These are phyloP conservation scores for Inonotus hispidus DNA, from an alignment of 1,284 basidiomycete species.

Conservation along the genomic window DNA sequence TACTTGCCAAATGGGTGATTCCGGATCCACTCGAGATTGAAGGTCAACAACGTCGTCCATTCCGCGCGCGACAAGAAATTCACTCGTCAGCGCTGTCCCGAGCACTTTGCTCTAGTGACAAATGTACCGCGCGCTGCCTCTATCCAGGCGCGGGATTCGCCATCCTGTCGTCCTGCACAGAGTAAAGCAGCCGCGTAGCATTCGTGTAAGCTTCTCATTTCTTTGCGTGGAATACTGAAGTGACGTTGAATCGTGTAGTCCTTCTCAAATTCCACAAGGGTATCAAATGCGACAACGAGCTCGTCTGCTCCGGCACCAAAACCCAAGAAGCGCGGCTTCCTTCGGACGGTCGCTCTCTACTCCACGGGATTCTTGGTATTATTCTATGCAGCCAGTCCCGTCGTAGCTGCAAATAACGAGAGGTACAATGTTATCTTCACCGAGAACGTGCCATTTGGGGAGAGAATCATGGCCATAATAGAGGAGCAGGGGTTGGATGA, in stretches of 20 bases:
- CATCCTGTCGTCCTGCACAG: slow-evolving; percentile 38
- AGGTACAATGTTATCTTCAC: slow-evolving; percentile 78
- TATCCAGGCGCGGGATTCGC: slow-evolving; percentile 44
- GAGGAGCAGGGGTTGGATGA: slow-evolving; percentile 77
- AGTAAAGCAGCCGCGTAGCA: slow-evolving; percentile 39
- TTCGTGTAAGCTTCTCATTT: slow-evolving; percentile 9
- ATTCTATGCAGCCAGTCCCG: slow-evolving; percentile 78
- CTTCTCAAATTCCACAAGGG: slow-evolving; percentile 36
- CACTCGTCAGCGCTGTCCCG: slow-evolving; percentile 2
- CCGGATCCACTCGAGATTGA: not conserved
- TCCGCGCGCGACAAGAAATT: not conserved
- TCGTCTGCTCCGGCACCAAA: slow-evolving; percentile 30
- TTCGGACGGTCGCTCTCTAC: slow-evolving; percentile 53
- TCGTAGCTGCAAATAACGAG: slow-evolving; percentile 68
- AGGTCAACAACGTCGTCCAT: not conserved
- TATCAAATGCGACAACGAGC: slow-evolving; percentile 41
- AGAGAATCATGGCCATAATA: slow-evolving; percentile 73
- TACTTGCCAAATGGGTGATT: not conserved
- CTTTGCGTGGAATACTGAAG: not conserved
- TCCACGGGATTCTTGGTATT: slow-evolving; percentile 59
- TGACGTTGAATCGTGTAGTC: not conserved
- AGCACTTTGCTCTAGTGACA: not conserved
- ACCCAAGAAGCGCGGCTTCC: slow-evolving; percentile 48
- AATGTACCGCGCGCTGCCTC: slow-evolving; percentile 58
- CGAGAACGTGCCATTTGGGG: slow-evolving; percentile 72